phyloP scores from a whole-genome alignment of 768 basidiomycete species.

The Mycena rebaudengoi region DNA sequence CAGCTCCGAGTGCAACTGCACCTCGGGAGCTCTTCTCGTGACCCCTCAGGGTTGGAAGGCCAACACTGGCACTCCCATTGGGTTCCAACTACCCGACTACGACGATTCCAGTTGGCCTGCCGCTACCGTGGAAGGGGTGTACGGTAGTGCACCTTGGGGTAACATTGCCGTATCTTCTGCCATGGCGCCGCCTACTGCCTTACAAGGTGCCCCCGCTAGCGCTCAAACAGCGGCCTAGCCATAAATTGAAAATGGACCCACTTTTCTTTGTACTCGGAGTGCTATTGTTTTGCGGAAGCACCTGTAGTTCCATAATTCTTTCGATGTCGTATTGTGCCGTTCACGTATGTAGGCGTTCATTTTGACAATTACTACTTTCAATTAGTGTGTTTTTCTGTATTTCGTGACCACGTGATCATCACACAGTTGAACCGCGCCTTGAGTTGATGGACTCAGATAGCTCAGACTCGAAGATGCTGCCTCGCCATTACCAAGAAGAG shows the following conservation, averaged over 20 bases:
- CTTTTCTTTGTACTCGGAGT: too few relatives aligned
- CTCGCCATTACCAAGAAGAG: constrained; percentile 75
- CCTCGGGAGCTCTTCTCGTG: constrained; percentile 15
- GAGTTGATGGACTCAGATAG: background rate
- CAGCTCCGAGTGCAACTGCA: constrained; percentile 24
- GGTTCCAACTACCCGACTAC: constrained; percentile 19
- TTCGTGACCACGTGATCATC: background rate
- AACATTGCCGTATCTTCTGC: background rate
- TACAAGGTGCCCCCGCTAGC: background rate
- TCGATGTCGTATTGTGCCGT: too few relatives aligned
- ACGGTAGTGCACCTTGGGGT: constrained; percentile 35
- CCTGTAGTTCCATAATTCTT: too few relatives aligned
- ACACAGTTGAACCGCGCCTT: too few relatives aligned
- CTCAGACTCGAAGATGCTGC: constrained; percentile 18
- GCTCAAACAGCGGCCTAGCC: too few relatives aligned
- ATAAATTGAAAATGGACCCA: too few relatives aligned
- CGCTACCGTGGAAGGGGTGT: constrained; percentile 31
- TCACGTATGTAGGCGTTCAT: too few relatives aligned
- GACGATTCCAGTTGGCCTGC: constrained; percentile 33
- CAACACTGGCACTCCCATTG: constrained; percentile 22
- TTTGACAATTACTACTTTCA: too few relatives aligned
- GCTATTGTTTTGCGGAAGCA: too few relatives aligned
- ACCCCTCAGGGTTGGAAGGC: constrained; percentile 38
- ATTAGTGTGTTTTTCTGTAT: too few relatives aligned
- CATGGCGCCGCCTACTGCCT: background rate